These are phyloP conservation scores for Arabidopsis arenosa DNA, from an alignment of 345 rosid genomes.

Conservation along the genomic window DNA sequence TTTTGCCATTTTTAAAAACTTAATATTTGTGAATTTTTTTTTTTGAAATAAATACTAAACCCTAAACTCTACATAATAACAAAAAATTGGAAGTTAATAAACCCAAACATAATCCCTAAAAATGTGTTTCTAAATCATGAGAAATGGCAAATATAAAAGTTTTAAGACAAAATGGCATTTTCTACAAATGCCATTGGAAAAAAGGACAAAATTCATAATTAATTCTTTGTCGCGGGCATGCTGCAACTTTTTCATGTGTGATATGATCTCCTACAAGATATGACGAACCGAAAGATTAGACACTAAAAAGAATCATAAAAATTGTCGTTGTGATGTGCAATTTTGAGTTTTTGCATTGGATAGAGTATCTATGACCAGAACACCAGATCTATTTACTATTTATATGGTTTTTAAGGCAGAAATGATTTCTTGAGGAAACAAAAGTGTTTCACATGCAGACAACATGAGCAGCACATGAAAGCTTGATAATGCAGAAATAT, in stretches of 20 bases:
- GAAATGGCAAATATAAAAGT: too few species aligned
- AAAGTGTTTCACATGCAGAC: conserved; percentile 41
- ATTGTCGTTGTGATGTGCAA: background rate
- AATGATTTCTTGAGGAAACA: conserved; percentile 24
- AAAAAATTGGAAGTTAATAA: too few species aligned
- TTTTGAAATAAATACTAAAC: too few species aligned
- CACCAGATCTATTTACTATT: conserved; percentile 21
- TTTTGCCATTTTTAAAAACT: too few species aligned
- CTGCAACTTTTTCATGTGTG: conserved; percentile 32
- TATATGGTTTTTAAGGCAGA: background rate
- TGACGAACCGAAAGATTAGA: conserved; percentile 4
- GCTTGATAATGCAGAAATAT: conserved; percentile 36
- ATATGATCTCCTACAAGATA: conserved; percentile 17
- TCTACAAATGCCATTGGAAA: too few species aligned
- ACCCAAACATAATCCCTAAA: too few species aligned
- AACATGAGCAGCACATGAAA: conserved; percentile 44
- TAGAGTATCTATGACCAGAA: conserved; percentile 29
- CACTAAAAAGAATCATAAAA: conserved; percentile 11
- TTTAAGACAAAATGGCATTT: too few species aligned
- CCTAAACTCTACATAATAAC: too few species aligned
- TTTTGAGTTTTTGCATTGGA: conserved; percentile 19
- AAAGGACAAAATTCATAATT: too few species aligned
- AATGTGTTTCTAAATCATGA: too few species aligned
- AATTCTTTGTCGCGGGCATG: conserved; percentile 25
- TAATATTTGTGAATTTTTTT: too few species aligned